phyloP scores from a whole-genome alignment of 345 rosid species.

The Leavenworthia alabamica region DNA sequence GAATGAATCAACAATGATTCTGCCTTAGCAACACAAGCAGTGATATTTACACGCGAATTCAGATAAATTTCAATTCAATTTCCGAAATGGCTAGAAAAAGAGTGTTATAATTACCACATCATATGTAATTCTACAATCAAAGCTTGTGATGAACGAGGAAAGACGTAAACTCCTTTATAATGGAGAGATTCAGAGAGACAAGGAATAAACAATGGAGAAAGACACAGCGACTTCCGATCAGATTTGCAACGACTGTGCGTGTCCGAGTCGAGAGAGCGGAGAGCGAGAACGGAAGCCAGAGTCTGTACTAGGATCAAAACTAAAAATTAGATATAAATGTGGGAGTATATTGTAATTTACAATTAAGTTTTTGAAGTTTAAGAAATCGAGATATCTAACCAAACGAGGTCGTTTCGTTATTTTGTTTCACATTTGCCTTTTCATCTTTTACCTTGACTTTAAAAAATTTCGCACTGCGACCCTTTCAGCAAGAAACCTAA shows the following conservation, averaged over 20 bases:
- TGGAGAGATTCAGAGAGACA: not conserved
- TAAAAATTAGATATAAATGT: not conserved
- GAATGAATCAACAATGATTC: not conserved
- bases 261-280: not conserved
- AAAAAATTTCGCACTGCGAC: not conserved
- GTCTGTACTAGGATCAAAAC: not conserved
- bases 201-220: not conserved
- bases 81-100: not conserved
- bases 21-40: not conserved
- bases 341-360: not conserved
- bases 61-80: not conserved
- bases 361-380: not conserved
- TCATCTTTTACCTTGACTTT: too few relatives aligned
- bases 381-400: too few relatives aligned
- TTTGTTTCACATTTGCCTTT: not conserved
- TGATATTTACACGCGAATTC: not conserved
- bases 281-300: not conserved
- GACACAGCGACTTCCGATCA: not conserved
- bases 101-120: not conserved
- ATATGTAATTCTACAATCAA: not conserved
- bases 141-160: not conserved
- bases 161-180: not conserved
- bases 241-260: not conserved
- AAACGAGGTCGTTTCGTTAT: not conserved
- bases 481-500: slow-evolving; percentile 18